A percentile compares a stretch with the other conserved stretches of the same genome.
Conservation (phyloP, 495 filamentous ascomycete species). For the Sphaerosporella brunnea region DNA sequence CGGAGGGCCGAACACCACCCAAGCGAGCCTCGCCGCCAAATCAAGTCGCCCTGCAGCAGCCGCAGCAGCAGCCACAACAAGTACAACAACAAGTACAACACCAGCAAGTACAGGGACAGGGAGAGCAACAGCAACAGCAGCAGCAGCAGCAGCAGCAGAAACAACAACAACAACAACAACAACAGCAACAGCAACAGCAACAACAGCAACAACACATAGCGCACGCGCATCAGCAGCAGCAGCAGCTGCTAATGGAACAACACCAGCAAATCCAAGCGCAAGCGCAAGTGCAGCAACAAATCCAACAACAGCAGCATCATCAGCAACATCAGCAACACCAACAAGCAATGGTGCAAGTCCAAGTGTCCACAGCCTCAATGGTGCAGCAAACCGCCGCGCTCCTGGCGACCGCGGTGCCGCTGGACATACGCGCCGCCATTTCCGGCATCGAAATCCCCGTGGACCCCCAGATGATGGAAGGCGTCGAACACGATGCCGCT, state of each 20-base stretch:
- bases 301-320: background rate
- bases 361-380: slow-evolving; percentile 1
- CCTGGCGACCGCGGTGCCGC: background rate
- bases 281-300: background rate
- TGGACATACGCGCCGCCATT: slow-evolving; percentile 16
- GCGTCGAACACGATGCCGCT: slow-evolving; percentile 16
- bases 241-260: slow-evolving; percentile 1
- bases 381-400: background rate
- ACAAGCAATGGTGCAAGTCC: background rate
- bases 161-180: background rate
- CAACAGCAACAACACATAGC: background rate
- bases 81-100: background rate
- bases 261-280: background rate
- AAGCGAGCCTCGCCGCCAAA: background rate
- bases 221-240: slow-evolving; percentile 1
- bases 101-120: background rate
- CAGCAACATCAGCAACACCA: background rate
- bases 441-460: slow-evolving; percentile 24
- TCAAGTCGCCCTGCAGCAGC: background rate
- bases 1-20: slow-evolving; percentile 14
- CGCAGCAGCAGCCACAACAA: background rate
- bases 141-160: background rate
- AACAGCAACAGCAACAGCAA: background rate
- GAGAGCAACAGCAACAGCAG: background rate
- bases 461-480: slow-evolving; percentile 26